Conservation (phyloP, 2,329 filamentous ascomycete species). For the Anthostomella pinea region DNA sequence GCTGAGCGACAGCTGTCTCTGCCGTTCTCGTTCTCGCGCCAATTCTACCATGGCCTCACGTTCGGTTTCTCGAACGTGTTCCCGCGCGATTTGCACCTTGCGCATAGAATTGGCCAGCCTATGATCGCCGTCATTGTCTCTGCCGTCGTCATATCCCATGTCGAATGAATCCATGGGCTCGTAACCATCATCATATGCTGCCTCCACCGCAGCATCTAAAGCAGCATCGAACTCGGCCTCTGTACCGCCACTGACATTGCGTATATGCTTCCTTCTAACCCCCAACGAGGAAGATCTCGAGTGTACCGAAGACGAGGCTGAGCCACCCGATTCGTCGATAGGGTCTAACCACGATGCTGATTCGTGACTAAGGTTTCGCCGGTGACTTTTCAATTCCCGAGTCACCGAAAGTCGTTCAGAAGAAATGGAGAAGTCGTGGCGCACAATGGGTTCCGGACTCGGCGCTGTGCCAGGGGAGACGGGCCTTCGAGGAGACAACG, state of each 20-base stretch:
- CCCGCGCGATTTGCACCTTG: conserved; percentile 72
- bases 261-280: conserved; percentile 66
- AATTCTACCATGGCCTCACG: conserved; percentile 62
- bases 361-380: conserved; percentile 66
- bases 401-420: conserved; percentile 23
- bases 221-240: conserved; percentile 93
- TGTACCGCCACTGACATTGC: conserved; percentile 66
- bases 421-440: conserved; percentile 35
- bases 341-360: conserved; percentile 93
- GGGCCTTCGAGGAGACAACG: conserved; percentile 64
- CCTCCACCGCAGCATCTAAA: conserved; percentile 91
- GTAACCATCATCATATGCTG: conserved; percentile 89
- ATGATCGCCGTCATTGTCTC: conserved; percentile 40
- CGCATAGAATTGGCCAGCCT: conserved; percentile 55
- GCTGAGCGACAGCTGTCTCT: conserved; percentile 37
- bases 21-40: conserved; percentile 58
- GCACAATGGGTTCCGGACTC: conserved; percentile 33
- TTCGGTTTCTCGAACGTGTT: conserved; percentile 71
- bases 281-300: conserved; percentile 73
- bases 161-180: conserved; percentile 63
- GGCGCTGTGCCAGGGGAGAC: conserved; percentile 42
- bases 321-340: conserved; percentile 84
- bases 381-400: conserved; percentile 37
- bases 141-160: conserved; percentile 32
- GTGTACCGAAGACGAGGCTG: conserved; percentile 74